Percentiles rank a stretch among this genome's conserved stretches.
Conservation (phyloP, 148 eudicot species). For the Persicaria tinctoria region DNA sequence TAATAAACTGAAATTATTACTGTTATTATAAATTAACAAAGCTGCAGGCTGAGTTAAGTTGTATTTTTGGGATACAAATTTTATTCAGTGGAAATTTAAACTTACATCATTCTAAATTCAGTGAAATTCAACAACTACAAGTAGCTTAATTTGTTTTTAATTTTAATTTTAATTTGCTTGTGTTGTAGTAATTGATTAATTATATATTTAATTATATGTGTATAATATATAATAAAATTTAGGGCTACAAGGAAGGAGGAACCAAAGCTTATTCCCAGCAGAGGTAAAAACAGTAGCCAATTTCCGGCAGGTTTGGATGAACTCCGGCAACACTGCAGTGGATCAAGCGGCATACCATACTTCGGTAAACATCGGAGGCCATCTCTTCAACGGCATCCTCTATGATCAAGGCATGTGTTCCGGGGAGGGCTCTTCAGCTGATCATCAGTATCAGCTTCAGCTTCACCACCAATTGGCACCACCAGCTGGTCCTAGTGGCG, state of each 20-base stretch:
- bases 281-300: background rate
- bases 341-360: background rate
- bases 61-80: no score
- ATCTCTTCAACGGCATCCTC: slow-evolving; percentile 13
- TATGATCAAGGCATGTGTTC: slow-evolving; percentile 9
- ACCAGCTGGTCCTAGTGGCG: background rate
- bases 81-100: no score
- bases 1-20: no score
- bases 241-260: background rate
- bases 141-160: background rate
- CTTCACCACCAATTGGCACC: background rate
- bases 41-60: no score
- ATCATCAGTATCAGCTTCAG: background rate
- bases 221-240: no score
- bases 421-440: background rate
- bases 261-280: background rate
- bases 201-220: background rate
- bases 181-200: background rate
- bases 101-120: no score
- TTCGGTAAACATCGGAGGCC: slow-evolving; percentile 1
- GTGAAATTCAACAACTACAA: no score
- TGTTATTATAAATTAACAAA: no score
- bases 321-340: slow-evolving; percentile 2
- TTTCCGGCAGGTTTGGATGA: background rate
- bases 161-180: background rate